Evolutionary conservation across 2,329 filamentous ascomycete genomes (phyloP).

Genomic region (Trichoderma guizhouense): DNA sequence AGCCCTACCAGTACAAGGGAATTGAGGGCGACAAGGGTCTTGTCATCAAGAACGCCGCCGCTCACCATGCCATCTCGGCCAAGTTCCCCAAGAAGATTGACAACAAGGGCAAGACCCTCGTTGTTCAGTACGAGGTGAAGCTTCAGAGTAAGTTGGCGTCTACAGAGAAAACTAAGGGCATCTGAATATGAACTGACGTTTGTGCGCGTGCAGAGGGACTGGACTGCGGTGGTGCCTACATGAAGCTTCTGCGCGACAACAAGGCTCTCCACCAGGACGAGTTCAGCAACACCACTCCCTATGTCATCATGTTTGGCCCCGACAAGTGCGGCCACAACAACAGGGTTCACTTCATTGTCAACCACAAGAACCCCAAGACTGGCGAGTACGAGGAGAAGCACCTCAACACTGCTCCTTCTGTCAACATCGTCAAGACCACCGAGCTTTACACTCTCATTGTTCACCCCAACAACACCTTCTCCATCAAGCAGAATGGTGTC

Average conservation of each 20-base stretch:
- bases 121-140: constrained; percentile 99
- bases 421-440: constrained; percentile 85
- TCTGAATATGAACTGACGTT: constrained; percentile 4
- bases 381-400: constrained; percentile 99
- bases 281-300: constrained; percentile 95
- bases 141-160: constrained; percentile 73
- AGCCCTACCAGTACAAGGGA: constrained; percentile 84
- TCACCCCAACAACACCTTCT: constrained; percentile 91
- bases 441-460: constrained; percentile 97
- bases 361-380: constrained; percentile 99
- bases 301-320: constrained; percentile 99
- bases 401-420: constrained; percentile 75
- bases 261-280: constrained; percentile 95
- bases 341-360: constrained; percentile 99
- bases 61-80: constrained; percentile 98
- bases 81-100: constrained; percentile 97
- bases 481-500: constrained; percentile 88
- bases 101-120: constrained; percentile 94
- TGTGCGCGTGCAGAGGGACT: constrained; percentile 66
- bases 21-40: constrained; percentile 95
- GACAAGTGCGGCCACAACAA: constrained; percentile 99
- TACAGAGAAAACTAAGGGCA: not conserved
- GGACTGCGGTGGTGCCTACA: constrained; percentile 96
- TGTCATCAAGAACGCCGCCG: constrained; percentile 95
- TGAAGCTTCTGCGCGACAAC: constrained; percentile 98